A percentile compares a stretch with the other conserved stretches of the same genome.
Evolutionary conservation across 2,329 filamentous ascomycete species (phyloP).

Genomic region (Colletotrichum viniferum): DNA sequence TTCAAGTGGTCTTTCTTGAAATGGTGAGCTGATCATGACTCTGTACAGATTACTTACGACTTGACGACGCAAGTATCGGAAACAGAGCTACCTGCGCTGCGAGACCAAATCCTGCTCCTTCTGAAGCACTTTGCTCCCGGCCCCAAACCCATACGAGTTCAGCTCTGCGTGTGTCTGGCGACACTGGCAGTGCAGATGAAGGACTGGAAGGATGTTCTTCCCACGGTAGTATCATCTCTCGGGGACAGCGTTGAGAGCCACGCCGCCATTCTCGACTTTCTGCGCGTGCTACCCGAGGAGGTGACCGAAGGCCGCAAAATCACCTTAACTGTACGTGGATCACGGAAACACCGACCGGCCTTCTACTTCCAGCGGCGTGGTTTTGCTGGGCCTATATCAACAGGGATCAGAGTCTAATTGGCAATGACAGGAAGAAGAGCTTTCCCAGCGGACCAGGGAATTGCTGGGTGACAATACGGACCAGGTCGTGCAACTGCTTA

Average conservation of each 20-base stretch:
- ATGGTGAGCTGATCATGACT: conserved; percentile 8
- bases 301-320: conserved; percentile 99
- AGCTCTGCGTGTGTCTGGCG: conserved; percentile 93
- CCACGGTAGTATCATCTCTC: conserved; percentile 78
- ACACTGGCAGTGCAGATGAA: conserved; percentile 96
- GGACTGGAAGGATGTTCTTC: conserved; percentile 91
- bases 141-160: conserved; percentile 83
- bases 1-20: conserved; percentile 4
- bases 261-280: conserved; percentile 90
- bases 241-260: conserved; percentile 78
- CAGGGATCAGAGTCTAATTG: conserved; percentile 48
- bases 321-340: conserved; percentile 95
- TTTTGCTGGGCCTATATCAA: conserved; percentile 40
- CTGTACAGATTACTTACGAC: conserved; percentile 88
- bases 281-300: conserved; percentile 96
- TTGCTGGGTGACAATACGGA: conserved; percentile 89
- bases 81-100: conserved; percentile 74
- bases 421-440: conserved; percentile 87
- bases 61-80: conserved; percentile 82
- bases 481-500: conserved; percentile 84
- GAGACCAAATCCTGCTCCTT: conserved; percentile 82
- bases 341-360: conserved; percentile 52
- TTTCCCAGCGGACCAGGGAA: conserved; percentile 83
- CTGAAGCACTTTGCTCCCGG: conserved; percentile 82
- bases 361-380: conserved; percentile 35